A percentile compares a stretch with the other conserved stretches of the same genome.
phyloP scores from a whole-genome alignment of 257 asterid species.

The Przewalskia tangutica region DNA sequence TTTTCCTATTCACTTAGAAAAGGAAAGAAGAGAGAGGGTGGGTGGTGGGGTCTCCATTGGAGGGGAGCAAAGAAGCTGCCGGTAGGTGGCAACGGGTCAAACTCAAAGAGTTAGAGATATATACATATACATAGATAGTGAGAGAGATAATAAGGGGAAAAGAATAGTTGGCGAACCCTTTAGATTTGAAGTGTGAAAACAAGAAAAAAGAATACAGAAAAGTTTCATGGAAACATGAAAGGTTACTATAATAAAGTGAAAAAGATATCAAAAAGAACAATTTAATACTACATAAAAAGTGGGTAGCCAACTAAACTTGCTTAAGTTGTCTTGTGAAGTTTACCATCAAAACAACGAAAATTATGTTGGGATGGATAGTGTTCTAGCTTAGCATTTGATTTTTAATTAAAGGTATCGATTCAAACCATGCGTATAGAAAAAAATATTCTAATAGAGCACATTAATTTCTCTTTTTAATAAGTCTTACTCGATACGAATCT shows the following conservation, averaged over 20 bases:
- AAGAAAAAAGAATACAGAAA: constrained; percentile 20
- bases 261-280: not conserved
- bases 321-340: not conserved
- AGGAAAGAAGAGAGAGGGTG: constrained; percentile 3
- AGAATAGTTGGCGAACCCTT: constrained; percentile 15
- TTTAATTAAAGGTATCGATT: too few species aligned
- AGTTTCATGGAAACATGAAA: not conserved
- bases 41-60: constrained; percentile 66
- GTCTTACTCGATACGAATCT: too few species aligned
- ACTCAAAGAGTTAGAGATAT: constrained; percentile 33
- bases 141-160: not conserved
- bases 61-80: constrained; percentile 59
- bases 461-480: too few species aligned
- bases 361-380: too few species aligned
- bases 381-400: too few species aligned
- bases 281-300: not conserved
- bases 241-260: not conserved
- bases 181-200: constrained; percentile 37
- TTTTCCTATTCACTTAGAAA: constrained; percentile 5
- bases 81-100: constrained; percentile 99
- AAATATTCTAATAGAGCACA: too few species aligned
- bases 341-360: too few species aligned
- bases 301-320: constrained; percentile 22
- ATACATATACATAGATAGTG: not conserved
- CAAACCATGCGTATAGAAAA: too few species aligned